These are phyloP conservation scores for Xylaria castorea DNA, from an alignment of 495 filamentous ascomycete genomes.

Conservation along the genomic window DNA sequence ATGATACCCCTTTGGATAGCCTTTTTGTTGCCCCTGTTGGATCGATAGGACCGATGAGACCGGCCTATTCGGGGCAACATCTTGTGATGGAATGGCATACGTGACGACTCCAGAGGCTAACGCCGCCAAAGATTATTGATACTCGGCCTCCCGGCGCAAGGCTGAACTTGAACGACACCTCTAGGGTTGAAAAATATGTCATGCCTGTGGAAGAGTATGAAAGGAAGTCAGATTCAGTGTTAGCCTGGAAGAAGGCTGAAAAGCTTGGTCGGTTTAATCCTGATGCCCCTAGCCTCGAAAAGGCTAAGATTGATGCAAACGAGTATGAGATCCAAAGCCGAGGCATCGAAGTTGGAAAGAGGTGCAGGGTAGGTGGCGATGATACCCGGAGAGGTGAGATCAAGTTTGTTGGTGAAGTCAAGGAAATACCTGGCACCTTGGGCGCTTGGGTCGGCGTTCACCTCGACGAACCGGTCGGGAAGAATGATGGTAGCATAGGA, in stretches of 20 bases:
- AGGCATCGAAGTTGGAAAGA: slow-evolving; percentile 68
- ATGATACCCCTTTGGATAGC: slow-evolving; percentile 42
- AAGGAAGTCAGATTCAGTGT: slow-evolving; percentile 80
- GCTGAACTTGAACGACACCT: slow-evolving; percentile 78
- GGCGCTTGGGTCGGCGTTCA: slow-evolving; percentile 87
- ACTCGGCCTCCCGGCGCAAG: slow-evolving; percentile 73
- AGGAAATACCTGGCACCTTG: slow-evolving; percentile 73
- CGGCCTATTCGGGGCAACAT: neutral
- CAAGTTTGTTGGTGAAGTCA: slow-evolving; percentile 80
- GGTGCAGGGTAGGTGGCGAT: slow-evolving; percentile 67
- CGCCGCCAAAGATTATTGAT: slow-evolving; percentile 71
- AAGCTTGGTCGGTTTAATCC: slow-evolving; percentile 96
- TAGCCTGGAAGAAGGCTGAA: slow-evolving; percentile 91
- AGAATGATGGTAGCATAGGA: slow-evolving; percentile 87
- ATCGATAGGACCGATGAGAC: neutral
- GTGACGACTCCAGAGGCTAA: slow-evolving; percentile 10
- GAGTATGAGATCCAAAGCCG: slow-evolving; percentile 68
- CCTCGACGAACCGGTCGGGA: slow-evolving; percentile 86
- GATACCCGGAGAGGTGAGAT: slow-evolving; percentile 83
- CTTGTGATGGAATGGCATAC: neutral
- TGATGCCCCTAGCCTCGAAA: slow-evolving; percentile 71
- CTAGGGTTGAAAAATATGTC: slow-evolving; percentile 82
- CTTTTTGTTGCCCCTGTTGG: neutral
- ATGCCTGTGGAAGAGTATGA: slow-evolving; percentile 85
- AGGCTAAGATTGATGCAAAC: slow-evolving; percentile 71